Evolutionary conservation across 2,329 filamentous ascomycete genomes (phyloP).

Genomic region (Coniochaeta sp.): DNA sequence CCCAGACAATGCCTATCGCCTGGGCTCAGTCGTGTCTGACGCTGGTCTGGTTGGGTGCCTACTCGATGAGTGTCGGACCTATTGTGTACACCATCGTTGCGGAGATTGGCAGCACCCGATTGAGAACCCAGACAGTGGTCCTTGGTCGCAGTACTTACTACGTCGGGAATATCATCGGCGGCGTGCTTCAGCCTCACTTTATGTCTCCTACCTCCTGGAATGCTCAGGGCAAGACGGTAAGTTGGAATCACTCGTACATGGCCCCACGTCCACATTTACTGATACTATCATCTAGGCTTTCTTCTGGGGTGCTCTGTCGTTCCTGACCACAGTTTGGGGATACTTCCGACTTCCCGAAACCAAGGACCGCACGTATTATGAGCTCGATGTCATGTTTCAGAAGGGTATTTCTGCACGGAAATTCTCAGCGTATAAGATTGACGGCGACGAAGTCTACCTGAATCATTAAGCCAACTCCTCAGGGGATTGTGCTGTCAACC

Average conservation of each 20-base stretch:
- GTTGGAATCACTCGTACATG: background rate
- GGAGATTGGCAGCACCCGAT: constrained; percentile 35
- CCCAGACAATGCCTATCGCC: constrained; percentile 23
- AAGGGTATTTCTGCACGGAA: constrained; percentile 22
- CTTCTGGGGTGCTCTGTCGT: constrained; percentile 30
- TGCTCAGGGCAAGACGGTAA: constrained; percentile 26
- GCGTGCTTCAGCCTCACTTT: constrained; percentile 28
- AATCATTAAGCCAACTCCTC: background rate
- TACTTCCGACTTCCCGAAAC: constrained; percentile 37
- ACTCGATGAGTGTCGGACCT: constrained; percentile 34
- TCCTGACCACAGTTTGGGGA: constrained; percentile 29
- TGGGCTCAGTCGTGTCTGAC: constrained; percentile 33
- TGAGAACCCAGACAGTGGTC: constrained; percentile 37
- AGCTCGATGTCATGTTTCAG: constrained; percentile 33
- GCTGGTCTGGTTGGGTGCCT: constrained; percentile 35
- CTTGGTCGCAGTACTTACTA: constrained; percentile 34
- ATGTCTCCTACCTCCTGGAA: constrained; percentile 31
- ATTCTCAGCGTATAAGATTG: constrained; percentile 17
- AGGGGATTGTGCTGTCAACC: background rate
- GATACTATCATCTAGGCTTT: constrained; percentile 21
- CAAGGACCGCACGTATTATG: constrained; percentile 35
- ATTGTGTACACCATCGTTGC: constrained; percentile 37
- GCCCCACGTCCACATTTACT: constrained; percentile 5
- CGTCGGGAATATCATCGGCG: constrained; percentile 31
- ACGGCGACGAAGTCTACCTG: background rate